phyloP scores from a whole-genome alignment of 2,329 filamentous ascomycete species.

The Sphaerostilbella broomeana region DNA sequence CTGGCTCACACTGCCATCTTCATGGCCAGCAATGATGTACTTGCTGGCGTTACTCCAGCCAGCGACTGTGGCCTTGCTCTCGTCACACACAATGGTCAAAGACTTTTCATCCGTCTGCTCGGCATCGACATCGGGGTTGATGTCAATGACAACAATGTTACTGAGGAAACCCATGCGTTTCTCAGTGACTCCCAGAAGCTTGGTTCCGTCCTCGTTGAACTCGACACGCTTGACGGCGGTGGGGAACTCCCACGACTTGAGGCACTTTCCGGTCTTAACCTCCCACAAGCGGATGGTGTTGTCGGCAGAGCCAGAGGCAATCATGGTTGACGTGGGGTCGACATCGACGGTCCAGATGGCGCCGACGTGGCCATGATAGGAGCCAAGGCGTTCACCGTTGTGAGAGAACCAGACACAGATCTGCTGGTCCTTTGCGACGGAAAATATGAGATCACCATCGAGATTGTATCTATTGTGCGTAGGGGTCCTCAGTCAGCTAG shows the following conservation, averaged over 20 bases:
- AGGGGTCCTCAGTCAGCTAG: conserved; percentile 8
- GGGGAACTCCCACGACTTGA: conserved; percentile 97
- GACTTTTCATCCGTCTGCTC: conserved; percentile 78
- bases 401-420: conserved; percentile 96
- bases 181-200: conserved; percentile 90
- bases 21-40: conserved; percentile 96
- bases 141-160: conserved; percentile 88
- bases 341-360: conserved; percentile 98
- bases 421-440: conserved; percentile 90
- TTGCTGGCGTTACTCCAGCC: conserved; percentile 92
- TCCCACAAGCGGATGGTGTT: conserved; percentile 98
- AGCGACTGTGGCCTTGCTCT: conserved; percentile 95
- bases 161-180: conserved; percentile 96
- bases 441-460: conserved; percentile 96
- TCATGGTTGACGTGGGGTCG: conserved; percentile 82
- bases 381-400: conserved; percentile 95
- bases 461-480: conserved; percentile 62
- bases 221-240: conserved; percentile 97
- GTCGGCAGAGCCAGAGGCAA: conserved; percentile 93
- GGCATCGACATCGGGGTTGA: conserved; percentile 74
- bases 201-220: conserved; percentile 88
- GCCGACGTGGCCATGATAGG: conserved; percentile 94
- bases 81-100: conserved; percentile 85
- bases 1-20: conserved; percentile 85
- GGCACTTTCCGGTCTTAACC: conserved; percentile 80